phyloP scores from a whole-genome alignment of 306 rosid species.

The Macrotyloma uniflorum region DNA sequence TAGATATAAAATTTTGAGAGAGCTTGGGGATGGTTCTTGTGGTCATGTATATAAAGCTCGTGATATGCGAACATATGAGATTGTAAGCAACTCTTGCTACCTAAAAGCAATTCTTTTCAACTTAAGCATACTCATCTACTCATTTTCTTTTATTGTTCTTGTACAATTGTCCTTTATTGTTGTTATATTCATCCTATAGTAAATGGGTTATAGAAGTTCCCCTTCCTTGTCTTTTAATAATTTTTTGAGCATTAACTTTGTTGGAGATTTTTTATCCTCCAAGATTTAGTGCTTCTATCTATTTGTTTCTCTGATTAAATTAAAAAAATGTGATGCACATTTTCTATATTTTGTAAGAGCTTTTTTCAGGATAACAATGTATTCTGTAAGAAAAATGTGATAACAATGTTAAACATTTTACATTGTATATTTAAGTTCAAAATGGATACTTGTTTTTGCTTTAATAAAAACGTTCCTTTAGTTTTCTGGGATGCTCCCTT shows the following conservation, averaged over 20 bases:
- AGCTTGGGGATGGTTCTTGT: slow-evolving; percentile 92
- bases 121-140: slow-evolving; percentile 12
- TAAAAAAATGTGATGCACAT: neutral
- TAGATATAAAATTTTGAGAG: slow-evolving; percentile 78
- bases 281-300: neutral
- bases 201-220: neutral
- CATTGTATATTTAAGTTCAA: slow-evolving; percentile 12
- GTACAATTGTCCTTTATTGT: slow-evolving; percentile 21
- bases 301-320: neutral
- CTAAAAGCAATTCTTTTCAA: slow-evolving; percentile 18
- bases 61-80: slow-evolving; percentile 66
- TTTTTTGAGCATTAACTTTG: neutral
- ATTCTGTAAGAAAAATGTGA: neutral
- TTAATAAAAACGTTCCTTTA: neutral
- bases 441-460: slow-evolving; percentile 1
- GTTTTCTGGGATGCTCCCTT: neutral
- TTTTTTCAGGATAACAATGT: neutral
- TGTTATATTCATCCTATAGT: slow-evolving; percentile 4
- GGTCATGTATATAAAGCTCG: slow-evolving; percentile 88
- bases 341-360: neutral
- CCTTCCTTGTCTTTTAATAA: neutral
- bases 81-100: slow-evolving; percentile 56
- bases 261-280: neutral
- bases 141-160: slow-evolving; percentile 21
- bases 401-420: slow-evolving; percentile 3